A percentile compares a stretch with the other conserved stretches of the same genome.
These are phyloP conservation scores for Castanospermum australe DNA, from an alignment of 306 rosid genomes.

Conservation along the genomic window DNA sequence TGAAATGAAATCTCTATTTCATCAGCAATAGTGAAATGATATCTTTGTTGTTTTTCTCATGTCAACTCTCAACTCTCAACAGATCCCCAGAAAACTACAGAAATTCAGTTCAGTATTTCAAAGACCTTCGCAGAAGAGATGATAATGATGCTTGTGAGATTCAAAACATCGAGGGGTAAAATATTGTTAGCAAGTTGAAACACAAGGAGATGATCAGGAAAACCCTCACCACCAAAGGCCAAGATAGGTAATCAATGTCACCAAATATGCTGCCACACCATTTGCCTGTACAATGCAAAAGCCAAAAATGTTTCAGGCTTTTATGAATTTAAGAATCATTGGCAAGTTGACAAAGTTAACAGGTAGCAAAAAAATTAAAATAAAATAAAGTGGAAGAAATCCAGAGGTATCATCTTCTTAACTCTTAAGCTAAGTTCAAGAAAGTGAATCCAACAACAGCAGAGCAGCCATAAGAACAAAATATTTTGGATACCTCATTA, in stretches of 20 bases:
- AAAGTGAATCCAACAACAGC: background rate
- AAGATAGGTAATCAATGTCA: constrained; percentile 68
- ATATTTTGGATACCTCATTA: background rate
- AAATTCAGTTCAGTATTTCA: background rate
- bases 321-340: background rate
- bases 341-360: background rate
- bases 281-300: constrained; percentile 62
- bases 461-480: too few relatives aligned
- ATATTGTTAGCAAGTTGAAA: background rate
- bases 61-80: too few relatives aligned
- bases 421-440: background rate
- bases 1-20: background rate
- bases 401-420: background rate
- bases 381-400: background rate
- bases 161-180: background rate
- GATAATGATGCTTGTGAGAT: background rate
- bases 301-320: background rate
- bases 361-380: background rate
- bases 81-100: background rate
- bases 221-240: constrained; percentile 82
- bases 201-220: background rate
- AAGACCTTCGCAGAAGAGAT: background rate
- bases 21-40: background rate
- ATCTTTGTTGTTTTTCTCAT: background rate
- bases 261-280: constrained; percentile 71